These are phyloP conservation scores for Euphorbia tirucalli DNA, from an alignment of 345 rosid genomes.

Conservation along the genomic window DNA sequence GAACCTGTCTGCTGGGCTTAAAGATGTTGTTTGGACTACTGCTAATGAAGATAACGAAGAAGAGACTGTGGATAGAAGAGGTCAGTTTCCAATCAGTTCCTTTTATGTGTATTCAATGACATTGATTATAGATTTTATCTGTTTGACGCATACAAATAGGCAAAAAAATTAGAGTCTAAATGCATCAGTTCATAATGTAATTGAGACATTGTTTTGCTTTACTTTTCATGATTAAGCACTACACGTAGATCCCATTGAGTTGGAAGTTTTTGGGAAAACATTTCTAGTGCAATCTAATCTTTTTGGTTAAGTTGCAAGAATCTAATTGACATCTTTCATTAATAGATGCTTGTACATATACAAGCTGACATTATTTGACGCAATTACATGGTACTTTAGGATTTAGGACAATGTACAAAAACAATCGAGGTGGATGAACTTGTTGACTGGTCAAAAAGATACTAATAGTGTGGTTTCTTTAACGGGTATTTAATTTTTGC, in stretches of 20 bases:
- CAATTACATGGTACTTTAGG: no score
- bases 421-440: no score
- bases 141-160: neutral
- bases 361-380: no score
- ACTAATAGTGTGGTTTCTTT: no score
- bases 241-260: neutral
- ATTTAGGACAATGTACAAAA: no score
- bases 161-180: neutral
- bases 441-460: no score
- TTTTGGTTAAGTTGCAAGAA: neutral
- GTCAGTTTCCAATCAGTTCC: conserved; percentile 11
- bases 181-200: no score
- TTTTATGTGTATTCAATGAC: neutral
- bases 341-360: no score
- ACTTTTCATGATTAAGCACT: neutral
- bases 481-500: no score
- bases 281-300: neutral
- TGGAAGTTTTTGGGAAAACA: neutral
- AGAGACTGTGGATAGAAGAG: conserved; percentile 16
- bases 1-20: conserved; percentile 75
- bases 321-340: no score
- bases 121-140: neutral
- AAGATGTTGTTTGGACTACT: conserved; percentile 94
- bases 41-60: conserved; percentile 48
- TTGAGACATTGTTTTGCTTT: no score